phyloP scores from a whole-genome alignment of 345 rosid species.

The Cardiospermum halicacabum region DNA sequence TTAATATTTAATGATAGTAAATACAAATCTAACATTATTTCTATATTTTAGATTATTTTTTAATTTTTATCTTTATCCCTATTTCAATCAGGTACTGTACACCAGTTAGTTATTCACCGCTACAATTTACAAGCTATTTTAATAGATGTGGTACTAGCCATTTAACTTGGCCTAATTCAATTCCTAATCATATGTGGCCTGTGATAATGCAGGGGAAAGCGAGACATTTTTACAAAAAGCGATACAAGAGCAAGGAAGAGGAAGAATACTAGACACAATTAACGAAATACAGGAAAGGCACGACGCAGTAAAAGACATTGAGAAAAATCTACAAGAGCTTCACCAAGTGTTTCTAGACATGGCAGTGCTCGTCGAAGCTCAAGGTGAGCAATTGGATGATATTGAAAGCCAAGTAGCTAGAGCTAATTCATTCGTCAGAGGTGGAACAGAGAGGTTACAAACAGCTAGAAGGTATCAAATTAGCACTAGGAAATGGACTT shows the following conservation, averaged over 20 bases:
- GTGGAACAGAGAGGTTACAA: constrained; percentile 52
- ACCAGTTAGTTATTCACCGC: too few species aligned
- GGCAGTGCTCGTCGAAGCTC: constrained; percentile 76
- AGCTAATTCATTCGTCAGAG: constrained; percentile 66
- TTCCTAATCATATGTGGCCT: too few species aligned
- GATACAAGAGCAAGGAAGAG: constrained; percentile 90
- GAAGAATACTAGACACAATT: constrained; percentile 65
- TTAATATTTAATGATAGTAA: too few species aligned
- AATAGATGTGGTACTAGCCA: too few species aligned
- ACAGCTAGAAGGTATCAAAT: constrained; percentile 65
- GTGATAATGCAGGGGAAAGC: constrained; percentile 63
- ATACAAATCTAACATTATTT: too few species aligned
- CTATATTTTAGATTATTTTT: too few species aligned
- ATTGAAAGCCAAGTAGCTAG: constrained; percentile 74
- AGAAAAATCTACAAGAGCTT: constrained; percentile 72
- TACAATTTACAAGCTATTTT: too few species aligned
- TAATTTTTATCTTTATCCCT: too few species aligned
- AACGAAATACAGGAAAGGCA: constrained; percentile 88
- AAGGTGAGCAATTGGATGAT: constrained; percentile 72
- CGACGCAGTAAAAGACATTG: constrained; percentile 75
- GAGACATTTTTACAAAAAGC: constrained; percentile 87
- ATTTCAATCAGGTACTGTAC: too few species aligned
- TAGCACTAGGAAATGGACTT: constrained; percentile 76
- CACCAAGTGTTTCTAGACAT: constrained; percentile 90
- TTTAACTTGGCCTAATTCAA: too few species aligned